Percentiles rank a stretch among this genome's conserved stretches.
Conservation (phyloP, 768 basidiomycete species). For the Suillus discolor region DNA sequence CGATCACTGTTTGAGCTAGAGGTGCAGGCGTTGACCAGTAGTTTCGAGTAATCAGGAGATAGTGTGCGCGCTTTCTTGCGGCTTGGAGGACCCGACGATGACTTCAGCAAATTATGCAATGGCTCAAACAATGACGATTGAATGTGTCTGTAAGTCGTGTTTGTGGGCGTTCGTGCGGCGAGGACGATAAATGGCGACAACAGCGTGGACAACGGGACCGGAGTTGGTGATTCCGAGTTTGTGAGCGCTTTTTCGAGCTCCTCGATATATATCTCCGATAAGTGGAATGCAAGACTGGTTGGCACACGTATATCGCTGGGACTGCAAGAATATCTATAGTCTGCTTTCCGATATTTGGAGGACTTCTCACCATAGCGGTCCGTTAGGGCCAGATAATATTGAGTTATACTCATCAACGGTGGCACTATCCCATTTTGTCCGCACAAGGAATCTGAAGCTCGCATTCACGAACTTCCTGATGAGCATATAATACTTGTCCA, state of each 20-base stretch:
- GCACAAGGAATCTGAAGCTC: slow-evolving; percentile 77
- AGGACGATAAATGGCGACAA: slow-evolving; percentile 73
- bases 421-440: slow-evolving; percentile 64
- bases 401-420: slow-evolving; percentile 63
- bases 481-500: slow-evolving; percentile 98
- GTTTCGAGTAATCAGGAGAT: slow-evolving; percentile 39
- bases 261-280: slow-evolving; percentile 87
- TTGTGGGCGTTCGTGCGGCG: slow-evolving; percentile 66
- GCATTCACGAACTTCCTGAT: slow-evolving; percentile 87
- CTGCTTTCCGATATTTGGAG: not conserved
- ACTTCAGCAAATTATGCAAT: slow-evolving; percentile 55
- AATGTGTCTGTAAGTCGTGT: slow-evolving; percentile 72
- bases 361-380: slow-evolving; percentile 75
- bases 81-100: slow-evolving; percentile 37
- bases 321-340: slow-evolving; percentile 39
- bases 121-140: slow-evolving; percentile 71
- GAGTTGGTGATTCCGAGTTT: slow-evolving; percentile 28
- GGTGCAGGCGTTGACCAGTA: slow-evolving; percentile 58
- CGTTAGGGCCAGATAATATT: slow-evolving; percentile 67
- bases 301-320: slow-evolving; percentile 75
- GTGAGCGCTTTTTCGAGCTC: slow-evolving; percentile 77
- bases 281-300: slow-evolving; percentile 76
- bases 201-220: slow-evolving; percentile 55
- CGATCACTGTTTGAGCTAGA: slow-evolving; percentile 43
- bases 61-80: slow-evolving; percentile 51